Conservation (phyloP, 352 stramenopile genomes). For the Peronospora belbahrii region DNA sequence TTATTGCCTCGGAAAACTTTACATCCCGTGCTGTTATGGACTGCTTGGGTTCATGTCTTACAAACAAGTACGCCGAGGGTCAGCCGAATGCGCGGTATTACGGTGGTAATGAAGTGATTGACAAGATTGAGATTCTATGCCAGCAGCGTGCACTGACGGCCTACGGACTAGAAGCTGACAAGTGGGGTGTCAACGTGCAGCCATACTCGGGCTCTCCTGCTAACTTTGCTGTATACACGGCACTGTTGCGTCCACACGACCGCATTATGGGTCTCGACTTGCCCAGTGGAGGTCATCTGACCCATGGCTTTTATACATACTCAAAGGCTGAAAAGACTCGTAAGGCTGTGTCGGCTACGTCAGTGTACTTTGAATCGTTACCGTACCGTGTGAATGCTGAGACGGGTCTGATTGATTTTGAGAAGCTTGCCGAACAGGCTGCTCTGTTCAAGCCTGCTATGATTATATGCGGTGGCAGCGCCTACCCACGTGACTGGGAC, state of each 20-base stretch:
- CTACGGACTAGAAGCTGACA: constrained; percentile 86
- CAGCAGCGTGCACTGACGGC: constrained; percentile 90
- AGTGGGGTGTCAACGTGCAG: constrained; percentile 99
- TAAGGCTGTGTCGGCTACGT: constrained; percentile 98
- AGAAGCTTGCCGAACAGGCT: constrained; percentile 90
- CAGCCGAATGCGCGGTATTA: constrained; percentile 95
- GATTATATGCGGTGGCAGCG: constrained; percentile 95
- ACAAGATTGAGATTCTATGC: constrained; percentile 94
- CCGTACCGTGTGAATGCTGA: constrained; percentile 94
- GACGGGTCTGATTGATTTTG: constrained; percentile 97
- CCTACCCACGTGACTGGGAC: constrained; percentile 99
- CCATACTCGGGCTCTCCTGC: constrained; percentile 95
- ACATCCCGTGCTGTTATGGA: constrained; percentile 98
- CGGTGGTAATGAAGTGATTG: constrained; percentile 96
- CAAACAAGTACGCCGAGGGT: constrained; percentile 99
- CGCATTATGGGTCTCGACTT: constrained; percentile 99
- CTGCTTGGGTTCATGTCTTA: constrained; percentile 96
- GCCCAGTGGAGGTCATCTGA: constrained; percentile 96
- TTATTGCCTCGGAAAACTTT: constrained; percentile 99
- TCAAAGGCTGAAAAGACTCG: constrained; percentile 93
- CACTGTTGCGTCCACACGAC: constrained; percentile 94
- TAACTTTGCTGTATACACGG: constrained; percentile 99
- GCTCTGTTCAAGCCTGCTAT: constrained; percentile 96
- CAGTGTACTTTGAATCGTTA: constrained; percentile 99
- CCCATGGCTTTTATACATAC: constrained; percentile 97